Evolutionary conservation across 306 rosid species (phyloP).

Genomic region (Mimosa bimucronata): DNA sequence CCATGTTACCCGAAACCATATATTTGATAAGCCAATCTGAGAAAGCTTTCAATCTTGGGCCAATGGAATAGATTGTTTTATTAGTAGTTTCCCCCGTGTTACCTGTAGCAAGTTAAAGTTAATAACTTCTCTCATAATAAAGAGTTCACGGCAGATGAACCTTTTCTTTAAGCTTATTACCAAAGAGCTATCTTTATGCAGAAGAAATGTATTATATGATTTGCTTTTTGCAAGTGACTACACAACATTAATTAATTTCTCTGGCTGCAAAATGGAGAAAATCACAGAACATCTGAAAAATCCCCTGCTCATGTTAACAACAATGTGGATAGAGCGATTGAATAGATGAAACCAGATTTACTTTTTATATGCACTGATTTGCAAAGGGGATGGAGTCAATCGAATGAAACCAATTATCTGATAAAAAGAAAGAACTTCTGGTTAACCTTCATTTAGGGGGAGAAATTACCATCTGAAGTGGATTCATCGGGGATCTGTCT

Average conservation of each 20-base stretch:
- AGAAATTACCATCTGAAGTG: constrained; percentile 57
- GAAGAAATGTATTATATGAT: neutral
- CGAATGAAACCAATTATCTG: constrained; percentile 3
- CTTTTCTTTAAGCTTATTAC: constrained; percentile 19
- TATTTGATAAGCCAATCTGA: constrained; percentile 77
- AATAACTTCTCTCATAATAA: constrained; percentile 16
- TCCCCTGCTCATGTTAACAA: too few species aligned
- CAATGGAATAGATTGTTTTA: constrained; percentile 58
- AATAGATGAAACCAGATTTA: too few species aligned
- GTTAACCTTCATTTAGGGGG: neutral
- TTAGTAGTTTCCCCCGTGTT: constrained; percentile 38
- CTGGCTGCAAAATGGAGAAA: too few species aligned
- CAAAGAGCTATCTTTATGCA: neutral
- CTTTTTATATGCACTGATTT: too few species aligned
- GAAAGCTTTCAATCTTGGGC: constrained; percentile 60
- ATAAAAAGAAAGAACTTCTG: constrained; percentile 2
- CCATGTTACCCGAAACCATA: constrained; percentile 64
- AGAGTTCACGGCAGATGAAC: constrained; percentile 1
- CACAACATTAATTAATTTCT: too few species aligned
- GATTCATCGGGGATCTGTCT: constrained; percentile 44
- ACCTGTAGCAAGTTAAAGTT: constrained; percentile 43
- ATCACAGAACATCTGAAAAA: too few species aligned
- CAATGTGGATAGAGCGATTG: too few species aligned
- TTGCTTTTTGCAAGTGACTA: too few species aligned
- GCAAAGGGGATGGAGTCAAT: neutral